Base-by-base conservation (phyloP, 441 rosid genomes). In the Erysimum cheiri region DNA sequence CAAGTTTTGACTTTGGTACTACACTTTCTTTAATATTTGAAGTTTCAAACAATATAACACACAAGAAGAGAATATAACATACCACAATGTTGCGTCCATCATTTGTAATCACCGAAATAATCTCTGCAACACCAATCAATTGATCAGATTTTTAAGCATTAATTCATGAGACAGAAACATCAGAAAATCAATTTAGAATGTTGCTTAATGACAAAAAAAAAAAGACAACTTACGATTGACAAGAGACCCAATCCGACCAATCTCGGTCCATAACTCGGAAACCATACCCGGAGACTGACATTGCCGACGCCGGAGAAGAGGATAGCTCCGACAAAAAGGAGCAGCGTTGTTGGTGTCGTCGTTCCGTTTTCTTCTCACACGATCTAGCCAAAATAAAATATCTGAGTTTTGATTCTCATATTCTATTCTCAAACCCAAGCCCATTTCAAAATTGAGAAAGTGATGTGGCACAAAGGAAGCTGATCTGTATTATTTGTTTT, bases 71-170 rank as follows among this genome's bases (percentile, higher is more conserved):
- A 36, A 0, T 0, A 37, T 22, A 28, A 72, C 78, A 28, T 80
- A 90, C 92, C 87, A 92, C 98, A 73, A 94, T 92, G 79, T 91
- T 94, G 73, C 96, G 91, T 54, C 98, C 98, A 75, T 92, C 96
- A 70, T 91, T 94, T 40, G 97, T 89, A 67, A 89, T 91, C 9
- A 89, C 88, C 13, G 98, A 89, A 70, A 88, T 84, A 12, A 76
- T 78, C 79, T 90, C 92, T 85, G 88, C 75, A 63, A 62, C 26
- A 74, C 15, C 64, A 80, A 10, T 56, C 66, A 74, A 77, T 53
- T 32, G 32, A 32, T 48, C 2, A 22, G 62, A 47, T 14, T 37
- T 10, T 28, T 5, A 64, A 29, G 46, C 13, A 32, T n/a, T n/a
- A n/a, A 44, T 24, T 35, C 24, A 50, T 6, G 52, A 46, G 76